Evolutionary conservation across 331 rosid genomes (phyloP).

Genomic region (Malus hybrid): DNA sequence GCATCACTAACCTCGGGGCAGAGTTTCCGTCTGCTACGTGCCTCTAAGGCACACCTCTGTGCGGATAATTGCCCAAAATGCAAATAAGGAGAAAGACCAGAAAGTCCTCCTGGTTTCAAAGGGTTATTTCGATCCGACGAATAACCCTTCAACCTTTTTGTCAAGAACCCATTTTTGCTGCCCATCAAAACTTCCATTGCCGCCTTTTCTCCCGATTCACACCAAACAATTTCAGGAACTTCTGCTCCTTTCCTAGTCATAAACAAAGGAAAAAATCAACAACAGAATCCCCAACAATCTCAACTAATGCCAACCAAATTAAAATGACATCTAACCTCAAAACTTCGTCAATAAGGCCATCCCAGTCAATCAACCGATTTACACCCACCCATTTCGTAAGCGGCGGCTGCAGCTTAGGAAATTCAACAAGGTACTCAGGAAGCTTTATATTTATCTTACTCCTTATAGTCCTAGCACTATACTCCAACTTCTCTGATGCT

Average conservation of each 20-base stretch:
- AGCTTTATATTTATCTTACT: constrained; percentile 75
- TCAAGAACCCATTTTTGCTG: constrained; percentile 70
- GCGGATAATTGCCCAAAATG: constrained; percentile 94
- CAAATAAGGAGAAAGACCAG: constrained; percentile 90
- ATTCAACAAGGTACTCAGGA: constrained; percentile 65
- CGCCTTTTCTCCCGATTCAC: constrained; percentile 76
- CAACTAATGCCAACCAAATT: not conserved
- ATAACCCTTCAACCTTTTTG: constrained; percentile 69
- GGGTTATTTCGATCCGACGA: constrained; percentile 67
- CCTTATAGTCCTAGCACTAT: constrained; percentile 78
- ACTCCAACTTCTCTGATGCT: constrained; percentile 86
- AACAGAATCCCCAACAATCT: constrained; percentile 2
- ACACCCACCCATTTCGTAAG: constrained; percentile 43
- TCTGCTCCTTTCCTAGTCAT: constrained; percentile 62
- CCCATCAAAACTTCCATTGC: constrained; percentile 87
- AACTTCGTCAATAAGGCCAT: constrained; percentile 47
- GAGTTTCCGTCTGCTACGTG: constrained; percentile 41
- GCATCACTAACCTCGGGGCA: constrained; percentile 52
- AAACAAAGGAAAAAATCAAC: constrained; percentile 14
- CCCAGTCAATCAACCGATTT: constrained; percentile 50
- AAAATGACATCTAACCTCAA: constrained; percentile 47
- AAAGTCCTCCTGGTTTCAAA: constrained; percentile 56
- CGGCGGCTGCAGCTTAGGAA: constrained; percentile 49
- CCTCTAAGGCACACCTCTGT: constrained; percentile 89
- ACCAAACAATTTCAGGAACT: constrained; percentile 91